Evolutionary conservation across 176 grass and related monocot genomes (phyloP), one percentile per base, ranked within the genome.

Genomic region (Phoenix dactylifera): DNA sequence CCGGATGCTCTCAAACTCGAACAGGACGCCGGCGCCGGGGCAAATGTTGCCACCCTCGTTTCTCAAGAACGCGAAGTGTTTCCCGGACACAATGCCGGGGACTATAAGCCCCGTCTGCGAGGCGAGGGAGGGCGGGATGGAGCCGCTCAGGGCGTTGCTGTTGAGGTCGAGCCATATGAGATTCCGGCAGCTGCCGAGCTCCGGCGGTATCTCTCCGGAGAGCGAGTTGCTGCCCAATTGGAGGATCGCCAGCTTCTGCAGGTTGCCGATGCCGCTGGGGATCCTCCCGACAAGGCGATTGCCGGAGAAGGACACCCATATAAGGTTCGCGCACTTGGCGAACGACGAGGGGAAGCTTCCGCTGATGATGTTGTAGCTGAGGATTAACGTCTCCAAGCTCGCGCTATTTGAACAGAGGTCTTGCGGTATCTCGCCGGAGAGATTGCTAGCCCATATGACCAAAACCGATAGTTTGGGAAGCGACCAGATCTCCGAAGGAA

Each of bases 151-250:
- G 51, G 10, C 7, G 59, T 98, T 98, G 84, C 76, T 88, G 59
- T 86, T 85, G 26, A 98, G 81, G 52, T 98, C 93, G 14, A 98
- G 79, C 93, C 93, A 98, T 64, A 98, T 98, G 66, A 98, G 87
- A 61, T 89, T 98, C 74, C 25, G 76, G 66, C 87, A 92, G 25
- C 24, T 74, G 16, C 93, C 93, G 22, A 98, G 77, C 67, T 83
- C 93, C 0, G 81, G 72, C 0, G 87, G 84, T 57, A 98, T 67
- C 49, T 9, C 55, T 0, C 93, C 93, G 0, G 84, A 78, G 28
- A 98, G 79, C 70, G 52, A 39, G 22, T 98, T 98, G 58, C 76
- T 85, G 61, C 91, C 75, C 32, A 98, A 65, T 53, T 98, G 84
- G 52, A 98, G 88, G 4, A 98, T 92, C 32, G 93, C 87, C 0